Conservation (phyloP, 306 rosid species). For the Malus orientalis region DNA sequence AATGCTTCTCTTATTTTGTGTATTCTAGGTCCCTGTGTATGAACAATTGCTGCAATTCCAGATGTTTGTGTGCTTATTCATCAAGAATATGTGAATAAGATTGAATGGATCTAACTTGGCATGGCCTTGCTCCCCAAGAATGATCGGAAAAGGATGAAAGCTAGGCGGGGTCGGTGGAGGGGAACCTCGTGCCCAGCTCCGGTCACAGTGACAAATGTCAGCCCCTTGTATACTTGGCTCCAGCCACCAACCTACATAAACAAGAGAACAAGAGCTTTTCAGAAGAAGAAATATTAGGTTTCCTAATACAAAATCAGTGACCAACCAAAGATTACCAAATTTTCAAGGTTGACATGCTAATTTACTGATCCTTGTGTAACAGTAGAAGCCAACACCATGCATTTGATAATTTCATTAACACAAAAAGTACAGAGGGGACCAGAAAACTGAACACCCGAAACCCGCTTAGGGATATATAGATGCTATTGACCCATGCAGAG, state of each 20-base stretch:
- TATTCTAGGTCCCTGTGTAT: constrained; percentile 9
- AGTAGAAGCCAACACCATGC: too few species aligned
- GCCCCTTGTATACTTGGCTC: constrained; percentile 81
- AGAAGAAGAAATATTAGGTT: constrained; percentile 3
- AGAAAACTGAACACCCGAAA: too few species aligned
- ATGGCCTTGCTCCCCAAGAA: constrained; percentile 80
- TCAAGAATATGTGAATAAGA: constrained; percentile 26
- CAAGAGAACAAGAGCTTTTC: constrained; percentile 16
- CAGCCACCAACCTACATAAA: constrained; percentile 77
- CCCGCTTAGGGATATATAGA: too few species aligned
- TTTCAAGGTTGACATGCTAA: not conserved
- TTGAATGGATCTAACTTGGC: constrained; percentile 29
- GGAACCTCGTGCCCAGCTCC: constrained; percentile 99
- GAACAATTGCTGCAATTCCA: constrained; percentile 12
- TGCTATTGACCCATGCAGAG: too few species aligned
- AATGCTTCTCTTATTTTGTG: constrained; percentile 46
- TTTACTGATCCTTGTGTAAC: not conserved
- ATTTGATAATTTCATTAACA: too few species aligned
- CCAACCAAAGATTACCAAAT: too few species aligned
- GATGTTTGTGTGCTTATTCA: constrained; percentile 28
- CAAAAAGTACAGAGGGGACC: too few species aligned
- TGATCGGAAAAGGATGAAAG: constrained; percentile 74
- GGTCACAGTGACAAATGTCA: constrained; percentile 69
- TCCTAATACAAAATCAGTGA: not conserved
- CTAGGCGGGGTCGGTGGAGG: constrained; percentile 78